Conservation (phyloP, 1,284 basidiomycete genomes). For the Marasmius oreades region DNA sequence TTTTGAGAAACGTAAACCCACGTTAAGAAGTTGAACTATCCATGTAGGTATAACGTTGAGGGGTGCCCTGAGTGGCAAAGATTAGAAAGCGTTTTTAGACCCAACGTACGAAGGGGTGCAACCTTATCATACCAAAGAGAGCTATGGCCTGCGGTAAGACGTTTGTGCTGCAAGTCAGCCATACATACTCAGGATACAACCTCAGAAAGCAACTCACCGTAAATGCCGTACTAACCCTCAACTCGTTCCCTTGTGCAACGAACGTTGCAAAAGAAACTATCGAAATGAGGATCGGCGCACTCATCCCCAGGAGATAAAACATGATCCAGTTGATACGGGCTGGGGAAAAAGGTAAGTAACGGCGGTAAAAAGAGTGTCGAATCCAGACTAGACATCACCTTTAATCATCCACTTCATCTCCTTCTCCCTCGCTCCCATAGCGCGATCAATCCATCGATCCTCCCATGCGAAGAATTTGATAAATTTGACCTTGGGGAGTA, state of each 20-base stretch:
- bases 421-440: conserved; percentile 50
- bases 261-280: conserved; percentile 66
- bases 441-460: conserved; percentile 64
- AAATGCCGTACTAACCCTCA: conserved; percentile 68
- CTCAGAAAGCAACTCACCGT: conserved; percentile 43
- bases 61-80: conserved; percentile 48
- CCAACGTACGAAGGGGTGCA: conserved; percentile 5
- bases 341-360: conserved; percentile 22
- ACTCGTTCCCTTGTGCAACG: conserved; percentile 58
- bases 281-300: conserved; percentile 66
- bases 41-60: conserved; percentile 68
- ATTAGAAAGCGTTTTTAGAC: not conserved
- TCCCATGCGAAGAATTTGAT: conserved; percentile 90
- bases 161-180: conserved; percentile 27
- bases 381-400: conserved; percentile 36
- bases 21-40: conserved; percentile 61
- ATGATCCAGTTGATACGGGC: conserved; percentile 63
- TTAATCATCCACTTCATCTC: conserved; percentile 75
- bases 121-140: conserved; percentile 70
- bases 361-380: not conserved
- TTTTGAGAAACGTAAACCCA: conserved; percentile 17
- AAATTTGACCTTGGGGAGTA: conserved; percentile 67
- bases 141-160: no score
- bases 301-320: conserved; percentile 62
- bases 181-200: no score